Evolutionary conservation across 345 rosid species (phyloP).

Genomic region (Bruguiera gymnorhiza): DNA sequence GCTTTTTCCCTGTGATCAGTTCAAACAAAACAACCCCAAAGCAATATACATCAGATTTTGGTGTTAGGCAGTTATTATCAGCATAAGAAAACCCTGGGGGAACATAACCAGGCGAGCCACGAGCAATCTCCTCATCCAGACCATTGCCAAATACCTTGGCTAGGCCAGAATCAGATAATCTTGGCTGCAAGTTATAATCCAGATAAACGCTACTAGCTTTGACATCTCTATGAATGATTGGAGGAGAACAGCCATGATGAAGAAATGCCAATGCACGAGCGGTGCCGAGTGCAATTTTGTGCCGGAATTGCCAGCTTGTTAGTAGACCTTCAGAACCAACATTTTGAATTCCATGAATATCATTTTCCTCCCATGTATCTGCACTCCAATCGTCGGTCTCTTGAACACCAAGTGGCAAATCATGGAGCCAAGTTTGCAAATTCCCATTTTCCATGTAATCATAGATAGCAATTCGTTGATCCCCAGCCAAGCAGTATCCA

Average conservation of each 20-base stretch:
- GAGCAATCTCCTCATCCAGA: conserved; percentile 61
- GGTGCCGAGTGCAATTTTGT: conserved; percentile 77
- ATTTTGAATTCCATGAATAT: conserved; percentile 54
- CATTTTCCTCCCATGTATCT: conserved; percentile 81
- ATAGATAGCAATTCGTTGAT: conserved; percentile 88
- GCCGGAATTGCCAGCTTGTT: conserved; percentile 82
- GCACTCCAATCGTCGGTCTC: conserved; percentile 81
- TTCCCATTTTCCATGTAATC: conserved; percentile 97
- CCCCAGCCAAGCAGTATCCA: conserved; percentile 91
- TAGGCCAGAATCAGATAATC: conserved; percentile 83
- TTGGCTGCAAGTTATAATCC: conserved; percentile 75
- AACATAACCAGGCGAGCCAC: conserved; percentile 69
- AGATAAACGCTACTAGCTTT: conserved; percentile 89
- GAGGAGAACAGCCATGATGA: conserved; percentile 93
- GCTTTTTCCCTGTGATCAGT: conserved; percentile 74
- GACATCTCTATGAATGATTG: conserved; percentile 79
- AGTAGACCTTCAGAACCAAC: conserved; percentile 55
- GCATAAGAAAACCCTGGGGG: conserved; percentile 77
- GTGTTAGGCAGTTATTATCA: conserved; percentile 55
- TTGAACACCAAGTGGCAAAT: conserved; percentile 81
- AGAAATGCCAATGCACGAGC: conserved; percentile 92
- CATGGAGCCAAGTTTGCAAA: conserved; percentile 83
- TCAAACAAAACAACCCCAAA: conserved; percentile 83
- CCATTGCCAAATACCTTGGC: conserved; percentile 80
- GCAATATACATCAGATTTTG: conserved; percentile 88